phyloP scores from a whole-genome alignment of 805 yeast genomes.

The Candida silvatica region DNA sequence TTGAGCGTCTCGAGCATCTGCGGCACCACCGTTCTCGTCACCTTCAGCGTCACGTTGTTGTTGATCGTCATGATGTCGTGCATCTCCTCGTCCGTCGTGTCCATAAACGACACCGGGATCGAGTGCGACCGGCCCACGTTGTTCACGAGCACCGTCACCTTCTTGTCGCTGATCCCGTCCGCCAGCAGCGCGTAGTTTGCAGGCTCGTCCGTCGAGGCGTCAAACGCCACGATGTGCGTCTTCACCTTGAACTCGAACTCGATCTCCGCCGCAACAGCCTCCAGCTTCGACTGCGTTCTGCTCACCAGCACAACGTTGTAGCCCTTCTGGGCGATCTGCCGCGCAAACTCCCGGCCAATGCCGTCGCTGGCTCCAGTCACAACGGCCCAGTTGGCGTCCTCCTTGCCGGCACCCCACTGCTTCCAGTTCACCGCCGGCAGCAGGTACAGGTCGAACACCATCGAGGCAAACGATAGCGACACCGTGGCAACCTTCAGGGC shows the following conservation, averaged over 20 bases:
- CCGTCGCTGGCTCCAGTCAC: constrained; percentile 98
- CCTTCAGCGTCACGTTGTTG: constrained; percentile 72
- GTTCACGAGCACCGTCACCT: constrained; percentile 72
- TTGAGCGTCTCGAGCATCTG: constrained; percentile 47
- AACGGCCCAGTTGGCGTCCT: constrained; percentile 79
- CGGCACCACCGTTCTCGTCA: constrained; percentile 77
- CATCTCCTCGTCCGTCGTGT: constrained; percentile 69
- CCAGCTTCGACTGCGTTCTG: constrained; percentile 74
- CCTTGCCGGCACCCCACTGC: constrained; percentile 69
- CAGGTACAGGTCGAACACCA: constrained; percentile 54
- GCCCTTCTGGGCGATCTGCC: constrained; percentile 78
- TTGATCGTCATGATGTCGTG: constrained; percentile 77
- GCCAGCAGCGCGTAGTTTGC: constrained; percentile 47
- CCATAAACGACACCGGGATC: constrained; percentile 88
- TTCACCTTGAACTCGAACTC: constrained; percentile 42
- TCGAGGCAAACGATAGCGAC: constrained; percentile 38
- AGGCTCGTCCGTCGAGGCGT: constrained; percentile 57
- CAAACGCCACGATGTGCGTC: constrained; percentile 66
- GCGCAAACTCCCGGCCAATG: constrained; percentile 86
- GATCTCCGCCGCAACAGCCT: constrained; percentile 54
- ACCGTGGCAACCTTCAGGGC: constrained; percentile 46
- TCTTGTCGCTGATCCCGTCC: constrained; percentile 38
- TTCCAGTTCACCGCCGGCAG: constrained; percentile 50
- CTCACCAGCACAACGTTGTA: constrained; percentile 79
- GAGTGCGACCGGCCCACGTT: constrained; percentile 94